Base-by-base conservation (phyloP, 352 stramenopile genomes). In the Phytophthora tubulina region DNA sequence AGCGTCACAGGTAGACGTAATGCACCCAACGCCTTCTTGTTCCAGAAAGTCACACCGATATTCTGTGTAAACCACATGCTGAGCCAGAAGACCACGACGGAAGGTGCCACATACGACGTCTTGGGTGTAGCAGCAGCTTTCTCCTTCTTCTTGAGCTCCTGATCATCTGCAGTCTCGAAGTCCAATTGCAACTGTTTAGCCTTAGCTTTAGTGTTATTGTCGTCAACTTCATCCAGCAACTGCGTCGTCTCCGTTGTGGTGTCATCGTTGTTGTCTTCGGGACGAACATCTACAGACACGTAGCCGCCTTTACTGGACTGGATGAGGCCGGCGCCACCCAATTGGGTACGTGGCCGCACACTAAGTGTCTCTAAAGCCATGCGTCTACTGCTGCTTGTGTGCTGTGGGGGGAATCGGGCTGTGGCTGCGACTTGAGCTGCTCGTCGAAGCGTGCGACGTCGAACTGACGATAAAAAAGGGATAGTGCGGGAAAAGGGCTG, bases 1-100 rank as follows among this genome's bases (percentile, higher is more conserved):
- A 98, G 80, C 62, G 82, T 92, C 42, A 95, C 83, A 32, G 88
- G 88, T 31, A 95, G 72, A 0, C 82, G 82, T 56, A 94, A 68
- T 33, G 79, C 72, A 31, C 64, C 85, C 64, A 98, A 85, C 41
- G 92, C 91, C 67, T 96, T 95, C 76, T 99, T 99, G 86, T 99
- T 99, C 73, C 97, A 91, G 60, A 99, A 94, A 0, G 96, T 99
- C 36, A 99, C 90, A 67, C 90, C 85, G 46, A 98, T 95, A 78
- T 99, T 99, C 75, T 98, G 95, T 10, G 86, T 67, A 63, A 96
- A 96, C 88, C 88, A 95, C 80, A 94, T 91, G 21, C 74, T 80
- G 71, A 95, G 88, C 88, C 88, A 95, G 63, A 95, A 92, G 46
- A 86, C 64, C 6, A 93, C 86, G 38, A 86, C 85, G 35, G 84